Evolutionary conservation across 371 early-diverging fungal genomes (phyloP).

Genomic region (Paraphysoderma sedebokerense): DNA sequence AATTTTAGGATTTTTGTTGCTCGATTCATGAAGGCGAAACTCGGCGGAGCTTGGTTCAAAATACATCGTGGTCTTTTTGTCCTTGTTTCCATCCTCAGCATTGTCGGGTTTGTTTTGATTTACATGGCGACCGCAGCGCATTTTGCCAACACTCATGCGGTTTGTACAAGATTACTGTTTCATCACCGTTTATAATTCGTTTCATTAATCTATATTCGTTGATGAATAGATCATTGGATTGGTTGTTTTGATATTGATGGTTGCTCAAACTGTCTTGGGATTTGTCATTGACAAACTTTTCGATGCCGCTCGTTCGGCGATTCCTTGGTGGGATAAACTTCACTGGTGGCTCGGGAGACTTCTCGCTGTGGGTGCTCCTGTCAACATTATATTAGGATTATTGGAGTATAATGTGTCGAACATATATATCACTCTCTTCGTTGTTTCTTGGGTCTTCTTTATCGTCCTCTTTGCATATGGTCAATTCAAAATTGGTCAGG

Average conservation of each 20-base stretch:
- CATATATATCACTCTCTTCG: neutral
- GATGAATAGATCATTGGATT: neutral
- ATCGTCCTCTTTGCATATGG: neutral
- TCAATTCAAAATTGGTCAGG: neutral
- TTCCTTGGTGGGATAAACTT: neutral
- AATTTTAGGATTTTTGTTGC: neutral
- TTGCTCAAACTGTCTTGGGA: neutral
- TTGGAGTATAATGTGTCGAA: neutral
- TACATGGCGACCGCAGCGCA: neutral
- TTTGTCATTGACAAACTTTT: neutral
- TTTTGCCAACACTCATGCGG: neutral
- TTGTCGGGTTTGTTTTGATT: neutral
- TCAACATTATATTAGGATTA: neutral
- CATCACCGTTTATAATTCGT: too few relatives aligned
- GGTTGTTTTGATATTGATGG: neutral
- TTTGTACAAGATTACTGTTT: too few relatives aligned
- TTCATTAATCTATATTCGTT: too few relatives aligned
- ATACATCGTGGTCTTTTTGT: neutral
- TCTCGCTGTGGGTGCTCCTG: neutral
- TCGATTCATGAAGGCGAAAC: neutral
- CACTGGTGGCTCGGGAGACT: neutral
- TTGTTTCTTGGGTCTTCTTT: neutral
- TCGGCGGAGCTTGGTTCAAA: neutral
- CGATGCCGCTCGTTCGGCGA: neutral
- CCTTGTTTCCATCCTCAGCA: neutral